Percentiles rank a stretch among this genome's conserved stretches.
Conservation (phyloP, 768 basidiomycete genomes). For the Suillus subalutaceus region DNA sequence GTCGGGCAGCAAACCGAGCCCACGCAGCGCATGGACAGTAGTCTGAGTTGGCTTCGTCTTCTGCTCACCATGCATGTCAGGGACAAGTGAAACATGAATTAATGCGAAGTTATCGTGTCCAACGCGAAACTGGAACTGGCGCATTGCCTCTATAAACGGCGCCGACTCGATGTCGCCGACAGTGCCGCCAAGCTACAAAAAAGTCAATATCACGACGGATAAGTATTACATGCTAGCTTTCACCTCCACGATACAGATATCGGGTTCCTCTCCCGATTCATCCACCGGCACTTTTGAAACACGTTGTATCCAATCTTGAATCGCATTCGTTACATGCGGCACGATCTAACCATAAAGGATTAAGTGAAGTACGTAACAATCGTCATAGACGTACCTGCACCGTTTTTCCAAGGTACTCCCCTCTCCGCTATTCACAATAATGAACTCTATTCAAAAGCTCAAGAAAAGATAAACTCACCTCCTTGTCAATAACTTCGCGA, state of each 20-base stretch:
- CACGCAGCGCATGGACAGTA: slow-evolving; percentile 90
- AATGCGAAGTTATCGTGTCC: slow-evolving; percentile 96
- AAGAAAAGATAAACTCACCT: slow-evolving; percentile 55
- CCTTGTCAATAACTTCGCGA: slow-evolving; percentile 93
- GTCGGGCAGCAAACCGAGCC: slow-evolving; percentile 91
- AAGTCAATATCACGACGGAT: slow-evolving; percentile 9
- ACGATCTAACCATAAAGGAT: slow-evolving; percentile 62
- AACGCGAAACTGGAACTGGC: slow-evolving; percentile 99
- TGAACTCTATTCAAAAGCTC: slow-evolving; percentile 17
- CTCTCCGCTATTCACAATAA: slow-evolving; percentile 56
- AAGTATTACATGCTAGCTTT: slow-evolving; percentile 17
- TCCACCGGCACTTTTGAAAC: slow-evolving; percentile 95
- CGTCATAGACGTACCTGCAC: slow-evolving; percentile 69
- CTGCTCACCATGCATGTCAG: slow-evolving; percentile 97
- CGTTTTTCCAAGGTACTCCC: slow-evolving; percentile 94
- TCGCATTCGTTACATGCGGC: slow-evolving; percentile 94
- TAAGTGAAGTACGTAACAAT: slow-evolving; percentile 13
- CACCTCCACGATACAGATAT: slow-evolving; percentile 98
- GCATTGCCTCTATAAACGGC: slow-evolving; percentile 97
- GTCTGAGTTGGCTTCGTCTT: slow-evolving; percentile 99
- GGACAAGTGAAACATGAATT: slow-evolving; percentile 96
- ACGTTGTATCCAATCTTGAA: slow-evolving; percentile 98
- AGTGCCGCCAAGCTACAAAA: slow-evolving; percentile 87
- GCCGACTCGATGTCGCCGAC: slow-evolving; percentile 99
- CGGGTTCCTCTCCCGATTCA: slow-evolving; percentile 89